Percentiles rank a stretch among this genome's conserved stretches.
phyloP scores from a whole-genome alignment of 2,329 filamentous ascomycete genomes.

The Mariannaea elegans region DNA sequence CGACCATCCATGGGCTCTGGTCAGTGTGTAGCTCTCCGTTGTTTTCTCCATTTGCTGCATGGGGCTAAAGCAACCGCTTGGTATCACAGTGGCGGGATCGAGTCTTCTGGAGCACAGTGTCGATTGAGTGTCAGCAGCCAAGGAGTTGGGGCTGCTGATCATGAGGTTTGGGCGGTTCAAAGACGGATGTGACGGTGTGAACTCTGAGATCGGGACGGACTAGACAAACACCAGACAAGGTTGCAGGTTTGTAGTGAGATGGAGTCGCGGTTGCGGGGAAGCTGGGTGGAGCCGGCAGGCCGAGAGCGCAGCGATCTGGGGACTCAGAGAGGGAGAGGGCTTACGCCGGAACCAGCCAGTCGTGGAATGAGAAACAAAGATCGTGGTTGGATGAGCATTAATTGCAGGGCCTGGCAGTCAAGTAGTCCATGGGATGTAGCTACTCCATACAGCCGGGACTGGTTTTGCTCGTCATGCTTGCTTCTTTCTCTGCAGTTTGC shows the following conservation, averaged over 20 bases:
- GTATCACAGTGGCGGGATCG: constrained; percentile 26
- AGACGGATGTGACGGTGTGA: constrained; percentile 40
- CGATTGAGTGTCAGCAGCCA: not conserved
- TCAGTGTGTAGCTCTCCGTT: constrained; percentile 25
- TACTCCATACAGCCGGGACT: constrained; percentile 8
- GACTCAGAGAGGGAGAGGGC: not conserved
- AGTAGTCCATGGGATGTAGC: not conserved
- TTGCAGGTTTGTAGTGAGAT: constrained; percentile 1
- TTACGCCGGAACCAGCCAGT: constrained; percentile 27
- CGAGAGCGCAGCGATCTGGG: constrained; percentile 30
- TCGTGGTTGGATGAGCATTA: constrained; percentile 21
- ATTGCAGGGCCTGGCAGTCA: constrained; percentile 12
- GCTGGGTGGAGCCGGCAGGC: constrained; percentile 32
- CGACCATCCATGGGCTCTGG: not conserved
- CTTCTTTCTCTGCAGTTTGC: constrained; percentile 1
- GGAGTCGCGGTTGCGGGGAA: constrained; percentile 39
- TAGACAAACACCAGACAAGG: not conserved
- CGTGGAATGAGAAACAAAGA: constrained; percentile 10
- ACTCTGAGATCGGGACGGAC: constrained; percentile 42
- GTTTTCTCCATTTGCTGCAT: constrained; percentile 27
- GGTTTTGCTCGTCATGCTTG: constrained; percentile 20
- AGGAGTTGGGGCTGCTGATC: constrained; percentile 25
- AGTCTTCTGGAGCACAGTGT: constrained; percentile 29
- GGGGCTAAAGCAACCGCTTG: constrained; percentile 32
- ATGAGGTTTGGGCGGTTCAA: constrained; percentile 27